Percentiles rank a stretch among this genome's conserved stretches.
phyloP scores from a whole-genome alignment of 225 moss, liverwort and hornwort genomes.

The Bryum argenteum region DNA sequence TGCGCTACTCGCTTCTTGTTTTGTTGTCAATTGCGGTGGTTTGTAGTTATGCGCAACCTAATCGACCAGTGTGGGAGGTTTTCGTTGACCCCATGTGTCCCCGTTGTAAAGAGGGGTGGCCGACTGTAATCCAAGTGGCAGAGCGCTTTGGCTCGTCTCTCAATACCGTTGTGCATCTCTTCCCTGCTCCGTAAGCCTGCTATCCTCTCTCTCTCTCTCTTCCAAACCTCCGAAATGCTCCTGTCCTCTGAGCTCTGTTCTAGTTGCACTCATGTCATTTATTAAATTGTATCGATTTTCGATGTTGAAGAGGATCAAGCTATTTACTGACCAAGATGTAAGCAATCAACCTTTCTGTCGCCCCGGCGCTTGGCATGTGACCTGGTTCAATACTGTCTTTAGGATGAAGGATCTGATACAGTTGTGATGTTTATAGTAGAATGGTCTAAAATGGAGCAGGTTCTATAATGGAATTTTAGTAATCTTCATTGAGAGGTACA shows the following conservation, averaged over 20 bases:
- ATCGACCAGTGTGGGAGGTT: conserved; percentile 61
- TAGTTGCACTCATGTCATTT: too few relatives aligned
- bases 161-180: conserved; percentile 62
- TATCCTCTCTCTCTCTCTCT: neutral
- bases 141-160: conserved; percentile 53
- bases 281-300: too few relatives aligned
- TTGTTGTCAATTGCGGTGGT: neutral
- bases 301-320: too few relatives aligned
- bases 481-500: too few relatives aligned
- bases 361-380: neutral
- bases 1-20: conserved; percentile 8
- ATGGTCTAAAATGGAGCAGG: too few relatives aligned
- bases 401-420: neutral
- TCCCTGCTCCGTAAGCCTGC: conserved; percentile 66
- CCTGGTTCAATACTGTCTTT: neutral
- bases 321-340: too few relatives aligned
- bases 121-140: conserved; percentile 50
- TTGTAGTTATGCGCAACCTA: conserved; percentile 29
- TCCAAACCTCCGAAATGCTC: neutral
- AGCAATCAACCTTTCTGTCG: neutral
- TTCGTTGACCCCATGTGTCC: conserved; percentile 79
- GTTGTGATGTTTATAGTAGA: too few relatives aligned
- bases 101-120: conserved; percentile 81
- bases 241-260: too few relatives aligned
- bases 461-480: too few relatives aligned